Evolutionary conservation across 129 eudicot genomes (phyloP), one percentile per base, ranked within the genome.

Genomic region (Arctium lappa): DNA sequence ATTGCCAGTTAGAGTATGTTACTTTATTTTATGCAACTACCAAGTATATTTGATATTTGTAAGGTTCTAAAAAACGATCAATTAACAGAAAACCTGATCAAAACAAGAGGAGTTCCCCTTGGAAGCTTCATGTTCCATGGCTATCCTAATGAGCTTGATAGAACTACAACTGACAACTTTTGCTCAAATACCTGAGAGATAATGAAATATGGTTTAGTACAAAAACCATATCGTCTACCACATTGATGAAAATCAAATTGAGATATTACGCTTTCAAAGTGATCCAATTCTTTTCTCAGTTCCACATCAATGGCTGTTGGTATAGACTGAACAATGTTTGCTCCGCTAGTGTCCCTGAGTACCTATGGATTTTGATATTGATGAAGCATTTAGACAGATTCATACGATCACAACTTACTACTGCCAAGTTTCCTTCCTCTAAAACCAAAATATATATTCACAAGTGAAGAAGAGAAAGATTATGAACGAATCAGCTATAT

Each of bases 271-370:
- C 56, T 72, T 74, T 85, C 86, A 72, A 94, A 94, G 84, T 83
- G 88, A 32, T 90, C 87, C 86, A 91, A 73, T 90, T 94, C 98
- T 63, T 89, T 82, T 76, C 82, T 83, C 77, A 92, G 53, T 72
- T 85, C 89, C 39, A 46, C 79, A 73, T 88, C 87, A 74, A 85
- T 40, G 63, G 76, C 91, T 75, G 78, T 84, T 22, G 86, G 74
- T 86, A 65, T 48, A 53, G 83, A 80, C 62, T 85, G 78, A 44
- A 33, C 69, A 27, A 7, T 18, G 34, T 44, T 76, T 44, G 86
- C 56, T 53, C 48, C 75, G 42, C 84, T 81, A 4, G 72, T 76
- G 68, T 87, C 91, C 22, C 68, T 71, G 63, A 90, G 75, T 36
- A 85, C 91, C 98, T 89, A 86, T 30, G 83, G 0, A 40, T 8